Conservation (phyloP, 2,329 filamentous ascomycete species). For the Sarocladiaceae sp. region DNA sequence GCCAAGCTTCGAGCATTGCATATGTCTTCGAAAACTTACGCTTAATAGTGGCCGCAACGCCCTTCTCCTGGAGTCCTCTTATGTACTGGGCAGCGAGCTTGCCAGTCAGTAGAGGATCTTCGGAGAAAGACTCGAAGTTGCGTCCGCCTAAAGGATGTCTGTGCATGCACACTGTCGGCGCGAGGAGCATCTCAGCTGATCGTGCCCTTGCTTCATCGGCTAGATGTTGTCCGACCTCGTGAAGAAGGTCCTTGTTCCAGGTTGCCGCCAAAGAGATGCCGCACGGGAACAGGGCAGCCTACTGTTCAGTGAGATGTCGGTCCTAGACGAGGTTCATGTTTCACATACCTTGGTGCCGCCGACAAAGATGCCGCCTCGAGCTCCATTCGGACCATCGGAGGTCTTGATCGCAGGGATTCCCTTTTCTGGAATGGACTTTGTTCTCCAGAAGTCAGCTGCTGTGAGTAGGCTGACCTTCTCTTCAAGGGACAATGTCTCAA, state of each 20-base stretch:
- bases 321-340: not conserved
- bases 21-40: conserved; percentile 38
- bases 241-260: conserved; percentile 69
- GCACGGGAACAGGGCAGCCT: conserved; percentile 76
- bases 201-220: conserved; percentile 69
- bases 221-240: conserved; percentile 65
- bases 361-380: conserved; percentile 64
- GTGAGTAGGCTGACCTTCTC: conserved; percentile 60
- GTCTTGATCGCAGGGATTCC: conserved; percentile 62
- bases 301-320: conserved; percentile 12
- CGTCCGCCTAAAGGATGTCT: conserved; percentile 78
- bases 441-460: conserved; percentile 67
- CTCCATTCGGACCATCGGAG: conserved; percentile 67
- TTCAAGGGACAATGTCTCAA: conserved; percentile 47
- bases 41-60: conserved; percentile 75
- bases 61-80: conserved; percentile 67
- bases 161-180: conserved; percentile 78
- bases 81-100: conserved; percentile 70
- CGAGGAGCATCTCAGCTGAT: conserved; percentile 69
- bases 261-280: conserved; percentile 75
- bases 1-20: not conserved
- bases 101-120: conserved; percentile 74
- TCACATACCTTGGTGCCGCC: conserved; percentile 55
- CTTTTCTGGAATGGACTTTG: conserved; percentile 57
- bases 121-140: conserved; percentile 84